These are phyloP conservation scores for Pythium sukuiense DNA, from an alignment of 352 stramenopile species.

Conservation along the genomic window DNA sequence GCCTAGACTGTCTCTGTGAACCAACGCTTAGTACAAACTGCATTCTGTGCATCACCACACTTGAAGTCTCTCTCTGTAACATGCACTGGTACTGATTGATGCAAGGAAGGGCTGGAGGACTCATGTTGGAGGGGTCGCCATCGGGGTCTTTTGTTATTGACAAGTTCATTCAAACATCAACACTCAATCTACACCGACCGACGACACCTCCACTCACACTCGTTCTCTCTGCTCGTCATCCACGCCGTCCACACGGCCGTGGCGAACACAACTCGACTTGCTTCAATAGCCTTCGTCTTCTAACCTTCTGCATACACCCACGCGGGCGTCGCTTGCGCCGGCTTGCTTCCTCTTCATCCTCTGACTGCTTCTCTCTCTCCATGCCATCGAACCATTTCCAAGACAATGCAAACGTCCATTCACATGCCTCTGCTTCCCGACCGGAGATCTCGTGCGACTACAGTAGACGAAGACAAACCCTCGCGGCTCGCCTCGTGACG, in stretches of 20 bases:
- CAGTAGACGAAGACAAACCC: neutral
- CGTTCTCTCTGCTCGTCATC: neutral
- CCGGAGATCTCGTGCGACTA: neutral
- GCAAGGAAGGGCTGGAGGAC: neutral
- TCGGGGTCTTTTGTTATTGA: constrained; percentile 18
- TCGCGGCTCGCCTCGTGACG: neutral
- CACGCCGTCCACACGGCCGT: neutral
- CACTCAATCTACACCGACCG: constrained; percentile 2
- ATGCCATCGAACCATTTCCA: neutral
- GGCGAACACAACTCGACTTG: neutral
- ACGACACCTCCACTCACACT: constrained; percentile 13
- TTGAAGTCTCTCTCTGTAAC: neutral
- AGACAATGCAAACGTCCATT: neutral
- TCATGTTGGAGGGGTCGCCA: neutral
- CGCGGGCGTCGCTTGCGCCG: neutral
- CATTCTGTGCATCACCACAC: neutral
- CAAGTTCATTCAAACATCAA: constrained; percentile 23
- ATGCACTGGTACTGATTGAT: neutral
- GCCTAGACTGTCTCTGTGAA: constrained; percentile 18
- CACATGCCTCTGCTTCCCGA: neutral
- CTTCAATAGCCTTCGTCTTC: neutral
- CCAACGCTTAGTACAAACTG: neutral
- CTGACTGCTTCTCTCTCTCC: neutral
- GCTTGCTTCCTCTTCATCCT: neutral
- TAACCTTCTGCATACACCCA: neutral